Evolutionary conservation across 805 yeast species (phyloP).

Genomic region (Jamesozyma rosinii): DNA sequence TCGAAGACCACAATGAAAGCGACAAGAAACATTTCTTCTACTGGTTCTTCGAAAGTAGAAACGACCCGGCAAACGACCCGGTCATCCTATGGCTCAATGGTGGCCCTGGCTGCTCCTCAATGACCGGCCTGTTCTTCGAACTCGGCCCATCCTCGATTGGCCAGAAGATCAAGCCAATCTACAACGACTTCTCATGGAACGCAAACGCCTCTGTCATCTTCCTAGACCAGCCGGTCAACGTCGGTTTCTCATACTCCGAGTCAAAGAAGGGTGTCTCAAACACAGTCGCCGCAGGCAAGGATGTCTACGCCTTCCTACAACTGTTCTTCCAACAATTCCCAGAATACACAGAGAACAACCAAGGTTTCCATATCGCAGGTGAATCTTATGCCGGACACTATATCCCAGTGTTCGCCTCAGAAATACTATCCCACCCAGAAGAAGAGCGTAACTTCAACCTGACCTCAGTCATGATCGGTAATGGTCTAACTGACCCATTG

Average conservation of each 20-base stretch:
- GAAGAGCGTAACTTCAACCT: conserved; percentile 53
- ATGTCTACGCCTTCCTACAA: conserved; percentile 42
- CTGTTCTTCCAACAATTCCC: conserved; percentile 68
- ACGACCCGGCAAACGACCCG: conserved; percentile 81
- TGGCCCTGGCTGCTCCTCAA: conserved; percentile 97
- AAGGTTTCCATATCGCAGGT: conserved; percentile 77
- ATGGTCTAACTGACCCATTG: conserved; percentile 82
- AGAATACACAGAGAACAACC: conserved; percentile 46
- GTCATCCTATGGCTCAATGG: conserved; percentile 90
- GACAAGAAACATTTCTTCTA: conserved; percentile 63
- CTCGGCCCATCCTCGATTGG: conserved; percentile 76
- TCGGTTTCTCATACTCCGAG: conserved; percentile 73
- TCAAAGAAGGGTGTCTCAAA: conserved; percentile 45
- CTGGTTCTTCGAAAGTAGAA: conserved; percentile 82
- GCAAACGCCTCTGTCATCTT: conserved; percentile 69
- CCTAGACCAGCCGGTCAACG: conserved; percentile 92
- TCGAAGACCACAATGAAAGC: conserved; percentile 42
- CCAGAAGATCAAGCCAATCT: conserved; percentile 36
- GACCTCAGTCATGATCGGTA: conserved; percentile 76
- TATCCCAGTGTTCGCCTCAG: conserved; percentile 80
- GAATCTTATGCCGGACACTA: conserved; percentile 98
- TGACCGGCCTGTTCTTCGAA: conserved; percentile 97
- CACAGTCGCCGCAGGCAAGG: conserved; percentile 62
- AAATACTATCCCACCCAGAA: conserved; percentile 55
- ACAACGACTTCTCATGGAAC: conserved; percentile 78